Percentiles rank a stretch among this genome's conserved stretches.
Conservation (phyloP, 2,329 filamentous ascomycete species). For the Fusarium abutilonis region DNA sequence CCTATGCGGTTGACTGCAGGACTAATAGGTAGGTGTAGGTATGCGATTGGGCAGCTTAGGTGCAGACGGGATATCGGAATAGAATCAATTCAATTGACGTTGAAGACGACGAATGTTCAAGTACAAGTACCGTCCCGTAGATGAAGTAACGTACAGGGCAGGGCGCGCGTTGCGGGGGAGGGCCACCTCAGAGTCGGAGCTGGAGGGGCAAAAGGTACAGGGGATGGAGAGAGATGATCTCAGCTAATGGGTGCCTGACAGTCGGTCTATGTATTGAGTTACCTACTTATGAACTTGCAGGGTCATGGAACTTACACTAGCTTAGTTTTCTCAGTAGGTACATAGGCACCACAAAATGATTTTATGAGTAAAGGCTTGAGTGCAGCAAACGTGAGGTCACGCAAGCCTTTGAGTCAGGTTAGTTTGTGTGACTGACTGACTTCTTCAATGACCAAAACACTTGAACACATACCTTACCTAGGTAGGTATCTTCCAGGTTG, state of each 20-base stretch:
- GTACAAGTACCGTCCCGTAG: slow-evolving; percentile 23
- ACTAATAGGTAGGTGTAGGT: background rate
- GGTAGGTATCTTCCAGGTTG: background rate
- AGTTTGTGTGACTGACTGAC: background rate
- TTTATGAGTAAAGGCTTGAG: slow-evolving; percentile 10
- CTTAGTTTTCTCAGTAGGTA: slow-evolving; percentile 7
- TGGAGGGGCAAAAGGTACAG: slow-evolving; percentile 18
- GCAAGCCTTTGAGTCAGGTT: slow-evolving; percentile 11
- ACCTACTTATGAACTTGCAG: slow-evolving; percentile 13
- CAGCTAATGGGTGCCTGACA: background rate
- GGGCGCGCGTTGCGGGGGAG: slow-evolving; percentile 13
- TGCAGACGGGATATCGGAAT: slow-evolving; percentile 9
- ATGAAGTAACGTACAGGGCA: slow-evolving; percentile 19
- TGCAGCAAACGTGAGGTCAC: background rate
- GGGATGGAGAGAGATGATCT: background rate
- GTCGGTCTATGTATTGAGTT: background rate
- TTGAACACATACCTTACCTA: slow-evolving; percentile 3
- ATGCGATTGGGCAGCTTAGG: slow-evolving; percentile 21
- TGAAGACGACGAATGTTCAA: slow-evolving; percentile 8
- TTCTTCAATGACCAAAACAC: slow-evolving; percentile 26
- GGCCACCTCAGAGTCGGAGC: background rate
- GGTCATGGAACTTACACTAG: slow-evolving; percentile 18
- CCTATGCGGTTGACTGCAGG: background rate
- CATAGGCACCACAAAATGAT: background rate
- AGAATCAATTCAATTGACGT: slow-evolving; percentile 26